Base-by-base conservation (phyloP, 1,139 yeast genomes). In the Hyphopichia buzzinii region DNA sequence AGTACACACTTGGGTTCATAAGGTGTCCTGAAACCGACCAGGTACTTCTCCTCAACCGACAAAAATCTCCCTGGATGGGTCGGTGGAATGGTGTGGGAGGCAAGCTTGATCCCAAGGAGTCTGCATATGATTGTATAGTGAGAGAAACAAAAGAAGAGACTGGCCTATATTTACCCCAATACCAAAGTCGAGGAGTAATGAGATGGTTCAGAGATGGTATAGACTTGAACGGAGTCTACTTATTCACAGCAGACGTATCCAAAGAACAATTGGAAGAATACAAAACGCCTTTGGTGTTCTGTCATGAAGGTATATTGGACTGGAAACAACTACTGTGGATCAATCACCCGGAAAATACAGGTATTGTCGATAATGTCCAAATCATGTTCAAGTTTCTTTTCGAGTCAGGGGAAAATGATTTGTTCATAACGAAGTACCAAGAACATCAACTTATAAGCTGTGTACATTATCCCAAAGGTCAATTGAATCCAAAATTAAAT, bases 61-160 rank as follows among this genome's bases (percentile, higher is more conserved):
- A 64, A 37, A 72, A 71, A 41, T 53, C 63, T 14, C 78, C 77
- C 2, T 72, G 76, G 74, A 72, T 69, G 76, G 78, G 78, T 2
- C 52, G 69, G 37, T 72, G 77, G 77, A 72, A 72, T 43, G 78
- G 77, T 2, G 72, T 72, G 11, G 77, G 77, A 3, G 78, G 78
- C 1, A 72, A 72, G 43, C 44, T 72, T 13, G 72, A 70, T 19
- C 38, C 45, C 0, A 52, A 42, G 8, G 76, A 69, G 44, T 41
- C 62, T 2, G 67, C 76, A 2, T 41, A 57, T 23, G 60, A 62
- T 8, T 68, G 77, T 38, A 70, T 72, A 15, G 54, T 64, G 3
- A 44, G 77, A 34, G 77, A 72, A 47, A 64, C 75, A 0, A 30
- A 45, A 13, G 77, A 72, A 49, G 77, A 72, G 46, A 67, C 77